Evolutionary conservation across 2,329 filamentous ascomycete species (phyloP).

Genomic region (Fusarium gaditjirri): DNA sequence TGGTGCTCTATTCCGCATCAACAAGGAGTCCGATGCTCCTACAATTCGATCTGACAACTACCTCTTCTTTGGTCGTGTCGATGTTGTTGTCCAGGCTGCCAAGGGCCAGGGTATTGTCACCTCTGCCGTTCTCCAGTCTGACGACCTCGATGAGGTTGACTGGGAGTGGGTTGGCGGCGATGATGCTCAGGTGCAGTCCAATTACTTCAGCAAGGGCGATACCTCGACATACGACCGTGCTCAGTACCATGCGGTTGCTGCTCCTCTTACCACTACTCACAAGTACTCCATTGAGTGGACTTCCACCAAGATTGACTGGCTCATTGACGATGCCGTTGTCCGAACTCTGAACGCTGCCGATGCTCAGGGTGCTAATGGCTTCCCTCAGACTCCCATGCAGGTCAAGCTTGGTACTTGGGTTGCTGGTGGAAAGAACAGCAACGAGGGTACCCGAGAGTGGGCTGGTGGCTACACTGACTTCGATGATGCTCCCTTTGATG

Average conservation of each 20-base stretch:
- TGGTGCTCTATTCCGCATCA: slow-evolving; percentile 74
- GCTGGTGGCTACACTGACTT: slow-evolving; percentile 71
- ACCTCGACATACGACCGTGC: slow-evolving; percentile 77
- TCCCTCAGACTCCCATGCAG: slow-evolving; percentile 79
- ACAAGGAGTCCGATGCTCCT: slow-evolving; percentile 70
- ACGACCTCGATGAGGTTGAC: slow-evolving; percentile 87
- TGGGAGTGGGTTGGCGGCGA: slow-evolving; percentile 94
- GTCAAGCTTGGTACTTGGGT: slow-evolving; percentile 77
- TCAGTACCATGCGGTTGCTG: slow-evolving; percentile 67
- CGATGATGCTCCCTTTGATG: slow-evolving; percentile 62
- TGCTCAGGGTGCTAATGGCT: slow-evolving; percentile 67
- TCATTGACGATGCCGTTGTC: slow-evolving; percentile 68
- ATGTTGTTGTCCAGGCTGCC: slow-evolving; percentile 81
- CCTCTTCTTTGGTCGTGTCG: slow-evolving; percentile 95
- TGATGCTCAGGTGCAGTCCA: slow-evolving; percentile 80
- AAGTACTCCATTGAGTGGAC: slow-evolving; percentile 78
- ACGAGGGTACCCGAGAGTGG: slow-evolving; percentile 77
- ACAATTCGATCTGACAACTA: slow-evolving; percentile 85
- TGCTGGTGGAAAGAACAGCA: slow-evolving; percentile 66
- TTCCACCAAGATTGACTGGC: slow-evolving; percentile 70
- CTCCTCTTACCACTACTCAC: slow-evolving; percentile 68
- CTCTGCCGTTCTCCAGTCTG: slow-evolving; percentile 88
- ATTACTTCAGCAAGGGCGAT: slow-evolving; percentile 84
- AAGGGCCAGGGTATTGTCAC: slow-evolving; percentile 88
- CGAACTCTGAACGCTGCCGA: slow-evolving; percentile 70